Conservation (phyloP, 495 filamentous ascomycete genomes). For the Penicillium roqueforti region DNA sequence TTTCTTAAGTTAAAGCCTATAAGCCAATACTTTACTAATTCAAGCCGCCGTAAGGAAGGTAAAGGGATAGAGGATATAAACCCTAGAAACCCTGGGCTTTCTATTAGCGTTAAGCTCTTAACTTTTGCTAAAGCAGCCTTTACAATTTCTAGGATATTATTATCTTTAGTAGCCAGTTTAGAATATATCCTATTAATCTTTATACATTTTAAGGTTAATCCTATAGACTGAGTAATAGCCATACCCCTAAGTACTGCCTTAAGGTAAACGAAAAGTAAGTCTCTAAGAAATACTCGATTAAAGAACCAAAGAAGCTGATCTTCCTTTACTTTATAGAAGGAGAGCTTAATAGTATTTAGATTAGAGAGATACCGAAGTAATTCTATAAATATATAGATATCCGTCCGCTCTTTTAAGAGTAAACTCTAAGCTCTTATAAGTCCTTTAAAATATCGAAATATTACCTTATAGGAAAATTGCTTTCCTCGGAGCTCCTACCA, state of each 20-base stretch:
- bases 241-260: neutral
- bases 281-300: neutral
- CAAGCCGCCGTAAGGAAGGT: neutral
- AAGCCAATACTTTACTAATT: constrained; percentile 7
- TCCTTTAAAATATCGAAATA: constrained; percentile 3
- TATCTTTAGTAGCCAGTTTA: neutral
- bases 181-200: constrained; percentile 5
- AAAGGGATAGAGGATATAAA: constrained; percentile 2
- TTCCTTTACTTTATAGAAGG: constrained; percentile 1
- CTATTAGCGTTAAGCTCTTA: neutral
- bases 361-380: neutral
- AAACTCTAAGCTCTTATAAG: neutral
- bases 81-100: neutral
- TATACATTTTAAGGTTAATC: neutral
- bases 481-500: constrained; percentile 3
- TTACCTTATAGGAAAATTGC: constrained; percentile 5
- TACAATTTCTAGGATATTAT: neutral
- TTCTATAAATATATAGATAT: neutral
- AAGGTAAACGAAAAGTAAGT: constrained; percentile 1
- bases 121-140: neutral
- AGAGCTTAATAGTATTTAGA: constrained; percentile 4
- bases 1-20: neutral
- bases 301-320: constrained; percentile 10
- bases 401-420: neutral
- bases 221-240: neutral